A percentile compares a stretch with the other conserved stretches of the same genome.
phyloP scores from a whole-genome alignment of 164 flowering plant genomes.

The Sedum album region DNA sequence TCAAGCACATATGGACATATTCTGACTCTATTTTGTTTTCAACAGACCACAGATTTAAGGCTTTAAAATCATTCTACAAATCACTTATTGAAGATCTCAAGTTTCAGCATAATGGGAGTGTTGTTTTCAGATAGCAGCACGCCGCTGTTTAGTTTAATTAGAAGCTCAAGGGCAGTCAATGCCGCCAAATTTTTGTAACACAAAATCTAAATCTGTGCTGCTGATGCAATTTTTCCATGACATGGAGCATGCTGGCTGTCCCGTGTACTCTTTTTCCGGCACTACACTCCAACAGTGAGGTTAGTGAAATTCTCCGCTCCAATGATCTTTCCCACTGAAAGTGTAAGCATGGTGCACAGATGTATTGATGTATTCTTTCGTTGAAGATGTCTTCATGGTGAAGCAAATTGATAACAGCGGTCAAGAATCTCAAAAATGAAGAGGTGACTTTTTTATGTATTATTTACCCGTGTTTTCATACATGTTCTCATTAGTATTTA shows the following conservation, averaged over 20 bases:
- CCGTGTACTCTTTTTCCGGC: background rate
- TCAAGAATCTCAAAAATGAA: background rate
- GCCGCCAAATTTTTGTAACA: background rate
- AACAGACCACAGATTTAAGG: slow-evolving; percentile 72
- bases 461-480: background rate
- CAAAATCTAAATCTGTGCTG: background rate
- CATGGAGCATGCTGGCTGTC: background rate
- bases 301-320: background rate
- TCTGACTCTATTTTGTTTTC: slow-evolving; percentile 7
- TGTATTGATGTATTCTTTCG: background rate
- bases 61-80: slow-evolving; percentile 46
- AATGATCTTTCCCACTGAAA: background rate
- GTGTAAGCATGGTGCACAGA: background rate
- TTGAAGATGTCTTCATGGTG: background rate
- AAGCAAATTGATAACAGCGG: background rate
- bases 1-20: background rate
- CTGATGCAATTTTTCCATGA: background rate
- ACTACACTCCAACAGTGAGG: background rate
- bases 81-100: slow-evolving; percentile 73
- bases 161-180: background rate
- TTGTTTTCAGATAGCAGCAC: slow-evolving; percentile 75
- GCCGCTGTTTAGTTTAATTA: background rate
- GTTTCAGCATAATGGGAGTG: slow-evolving; percentile 73
- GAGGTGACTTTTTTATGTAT: background rate
- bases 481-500: background rate